Evolutionary conservation across 2,329 filamentous ascomycete genomes (phyloP).

Genomic region (Magnaporthiopsis incrustans): DNA sequence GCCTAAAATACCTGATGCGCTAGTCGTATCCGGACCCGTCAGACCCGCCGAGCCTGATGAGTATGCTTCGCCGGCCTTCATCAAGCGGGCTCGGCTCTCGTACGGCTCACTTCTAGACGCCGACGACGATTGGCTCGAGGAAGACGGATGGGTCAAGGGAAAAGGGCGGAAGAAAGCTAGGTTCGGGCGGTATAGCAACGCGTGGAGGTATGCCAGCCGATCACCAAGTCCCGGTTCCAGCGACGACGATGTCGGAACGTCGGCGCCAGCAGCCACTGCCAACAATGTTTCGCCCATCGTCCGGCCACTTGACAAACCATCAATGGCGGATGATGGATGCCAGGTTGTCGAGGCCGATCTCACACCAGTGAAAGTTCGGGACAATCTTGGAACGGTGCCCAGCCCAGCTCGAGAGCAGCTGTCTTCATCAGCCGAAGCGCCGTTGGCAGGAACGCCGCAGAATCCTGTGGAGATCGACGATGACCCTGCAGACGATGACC

Average conservation of each 20-base stretch:
- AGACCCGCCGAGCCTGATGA: conserved; percentile 35
- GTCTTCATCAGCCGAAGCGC: background rate
- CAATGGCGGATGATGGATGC: conserved; percentile 22
- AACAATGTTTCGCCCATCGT: background rate
- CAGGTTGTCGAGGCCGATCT: conserved; percentile 21
- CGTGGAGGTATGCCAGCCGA: conserved; percentile 68
- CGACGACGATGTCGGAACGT: conserved; percentile 20
- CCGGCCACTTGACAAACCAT: conserved; percentile 11
- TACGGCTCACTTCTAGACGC: conserved; percentile 59
- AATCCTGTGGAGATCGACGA: background rate
- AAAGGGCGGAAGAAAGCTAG: conserved; percentile 62
- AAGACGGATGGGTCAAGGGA: conserved; percentile 52
- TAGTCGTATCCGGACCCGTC: background rate
- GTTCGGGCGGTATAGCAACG: conserved; percentile 55
- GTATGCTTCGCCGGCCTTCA: conserved; percentile 72
- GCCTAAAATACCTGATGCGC: background rate
- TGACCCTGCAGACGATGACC: background rate
- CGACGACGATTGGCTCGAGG: conserved; percentile 61
- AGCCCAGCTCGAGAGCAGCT: background rate
- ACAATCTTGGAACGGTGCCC: background rate
- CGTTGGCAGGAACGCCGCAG: background rate
- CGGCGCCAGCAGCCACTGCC: conserved; percentile 7
- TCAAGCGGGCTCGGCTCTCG: conserved; percentile 62
- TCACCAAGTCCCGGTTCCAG: conserved; percentile 60
- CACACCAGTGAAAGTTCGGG: background rate